Evolutionary conservation across 352 stramenopile species (phyloP), one percentile per base, ranked within the genome.

Genomic region (Phytophthora fragariae): DNA sequence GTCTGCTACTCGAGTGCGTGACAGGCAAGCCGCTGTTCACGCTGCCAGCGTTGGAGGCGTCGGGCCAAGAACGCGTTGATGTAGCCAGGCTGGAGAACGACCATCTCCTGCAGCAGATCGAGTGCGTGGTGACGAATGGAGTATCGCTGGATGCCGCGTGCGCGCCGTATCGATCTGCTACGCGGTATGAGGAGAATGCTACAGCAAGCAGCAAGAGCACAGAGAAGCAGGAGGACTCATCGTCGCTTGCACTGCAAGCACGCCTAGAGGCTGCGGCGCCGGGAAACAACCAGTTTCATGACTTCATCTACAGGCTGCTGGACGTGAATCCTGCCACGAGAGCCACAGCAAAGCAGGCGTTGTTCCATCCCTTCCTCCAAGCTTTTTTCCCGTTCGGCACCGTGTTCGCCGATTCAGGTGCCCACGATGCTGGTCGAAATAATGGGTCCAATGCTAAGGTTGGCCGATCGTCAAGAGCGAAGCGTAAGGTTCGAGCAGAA

Each of bases 361-460:
- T 94, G 11, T 74, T 91, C 52, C 85, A 94, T 46, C 85, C 88
- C 12, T 94, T 94, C 63, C 41, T 93, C 59, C 85, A 92, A 71
- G 61, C 73, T 10, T 85, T 88, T 27, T 93, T 93, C 57, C 88
- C 88, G 9, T 93, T 92, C 44, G 70, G 66, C 50, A 76, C 81
- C n/a, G 69, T 93, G 10, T 92, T 93, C 76, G 67, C 60, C 24
- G 62, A 62, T 3, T 60, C 60, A 15, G 70, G 53, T 49, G 41
- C 15, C 55, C 41, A 11, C 15, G 4, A 62, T 70, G 35, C 35
- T 41, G 35, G 49, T 9, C 39, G 35, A 68, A 63, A 72, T 5
- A 50, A 17, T 46, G 19, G 65, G 3, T 6, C 41, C 55, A 31
- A 5, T 39, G 31, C 29, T 58, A 44, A 47, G 46, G 44, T 24